Conservation (phyloP, 1,139 yeast genomes). For the Lodderomyces margitis region DNA sequence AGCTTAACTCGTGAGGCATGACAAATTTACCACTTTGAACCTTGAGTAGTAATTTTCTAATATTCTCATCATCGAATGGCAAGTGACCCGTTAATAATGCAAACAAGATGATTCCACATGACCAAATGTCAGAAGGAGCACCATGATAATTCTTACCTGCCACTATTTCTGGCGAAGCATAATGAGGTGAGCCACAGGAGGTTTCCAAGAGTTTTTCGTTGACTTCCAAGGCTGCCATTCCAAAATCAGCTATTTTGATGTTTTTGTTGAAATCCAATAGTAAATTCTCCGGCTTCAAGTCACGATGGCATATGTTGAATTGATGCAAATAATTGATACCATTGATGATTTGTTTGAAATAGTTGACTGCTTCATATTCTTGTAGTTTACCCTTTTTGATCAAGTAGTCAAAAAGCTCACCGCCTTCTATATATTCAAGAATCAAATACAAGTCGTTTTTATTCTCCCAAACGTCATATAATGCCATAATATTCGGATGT, state of each 20-base stretch:
- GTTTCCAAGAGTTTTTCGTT: conserved; percentile 84
- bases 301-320: conserved; percentile 92
- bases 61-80: conserved; percentile 96
- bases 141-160: conserved; percentile 95
- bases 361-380: conserved; percentile 85
- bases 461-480: conserved; percentile 98
- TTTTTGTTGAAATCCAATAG: conserved; percentile 81
- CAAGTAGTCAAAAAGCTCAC: conserved; percentile 89
- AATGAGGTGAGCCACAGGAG: conserved; percentile 97
- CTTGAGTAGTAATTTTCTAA: conserved; percentile 77
- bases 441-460: conserved; percentile 88
- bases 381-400: conserved; percentile 86
- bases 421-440: conserved; percentile 95
- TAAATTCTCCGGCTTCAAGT: conserved; percentile 91
- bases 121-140: conserved; percentile 97
- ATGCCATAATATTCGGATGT: conserved; percentile 92
- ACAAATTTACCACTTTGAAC: conserved; percentile 87
- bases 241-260: conserved; percentile 96
- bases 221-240: conserved; percentile 98
- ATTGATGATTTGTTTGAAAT: conserved; percentile 86
- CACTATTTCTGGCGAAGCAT: conserved; percentile 97
- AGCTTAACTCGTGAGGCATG: conserved; percentile 77
- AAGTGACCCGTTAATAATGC: conserved; percentile 92
- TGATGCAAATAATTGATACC: conserved; percentile 95
- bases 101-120: conserved; percentile 92